Conservation (phyloP, 208 protist species). For the Trypanosoma boissoni region DNA sequence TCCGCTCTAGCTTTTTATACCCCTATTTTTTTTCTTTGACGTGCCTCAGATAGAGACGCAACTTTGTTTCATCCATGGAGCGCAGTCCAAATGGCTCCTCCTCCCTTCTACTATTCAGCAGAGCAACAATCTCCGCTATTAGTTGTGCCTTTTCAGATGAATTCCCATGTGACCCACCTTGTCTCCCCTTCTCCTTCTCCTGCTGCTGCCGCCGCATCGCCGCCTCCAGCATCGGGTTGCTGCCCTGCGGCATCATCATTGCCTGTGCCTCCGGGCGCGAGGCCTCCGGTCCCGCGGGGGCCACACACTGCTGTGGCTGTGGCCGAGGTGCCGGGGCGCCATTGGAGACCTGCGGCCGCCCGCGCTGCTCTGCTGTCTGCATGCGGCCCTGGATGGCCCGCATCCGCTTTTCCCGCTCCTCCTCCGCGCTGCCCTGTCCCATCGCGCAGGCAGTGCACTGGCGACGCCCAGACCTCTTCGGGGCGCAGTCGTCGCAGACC, state of each 20-base stretch:
- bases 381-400: conserved; percentile 41
- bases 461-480: conserved; percentile 21
- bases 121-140: conserved; percentile 50
- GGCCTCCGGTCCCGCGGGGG: neutral
- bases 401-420: conserved; percentile 37
- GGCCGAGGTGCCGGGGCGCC: neutral
- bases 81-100: conserved; percentile 73
- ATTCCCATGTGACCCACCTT: conserved; percentile 23
- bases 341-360: conserved; percentile 2
- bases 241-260: neutral
- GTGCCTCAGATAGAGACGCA: conserved; percentile 63
- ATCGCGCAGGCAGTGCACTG: conserved; percentile 24
- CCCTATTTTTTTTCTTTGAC: conserved; percentile 50
- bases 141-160: conserved; percentile 52
- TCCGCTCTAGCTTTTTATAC: too few relatives aligned
- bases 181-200: conserved; percentile 13
- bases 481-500: conserved; percentile 68
- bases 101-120: conserved; percentile 41
- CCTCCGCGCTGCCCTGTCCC: conserved; percentile 31
- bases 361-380: conserved; percentile 30
- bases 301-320: neutral
- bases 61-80: conserved; percentile 55
- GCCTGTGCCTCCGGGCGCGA: neutral
- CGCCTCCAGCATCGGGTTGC: conserved; percentile 72
- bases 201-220: conserved; percentile 66